Conservation (phyloP, 225 moss, liverwort and hornwort species). For the Pseudoscleropodium purum region DNA sequence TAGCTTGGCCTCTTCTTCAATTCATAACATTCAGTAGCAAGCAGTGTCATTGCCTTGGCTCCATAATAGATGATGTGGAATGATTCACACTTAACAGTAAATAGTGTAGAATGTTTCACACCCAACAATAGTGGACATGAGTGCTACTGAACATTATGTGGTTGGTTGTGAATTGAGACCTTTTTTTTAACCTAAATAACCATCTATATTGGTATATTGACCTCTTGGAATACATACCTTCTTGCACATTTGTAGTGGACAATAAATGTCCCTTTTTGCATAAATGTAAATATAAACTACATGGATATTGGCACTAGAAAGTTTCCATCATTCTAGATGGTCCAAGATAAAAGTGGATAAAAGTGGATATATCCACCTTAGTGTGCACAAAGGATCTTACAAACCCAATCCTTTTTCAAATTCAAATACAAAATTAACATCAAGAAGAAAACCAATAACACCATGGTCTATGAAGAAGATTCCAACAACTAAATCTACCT, state of each 20-base stretch:
- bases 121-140: not conserved
- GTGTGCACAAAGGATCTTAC: not conserved
- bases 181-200: not conserved
- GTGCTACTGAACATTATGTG: not conserved
- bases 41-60: not conserved
- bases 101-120: not conserved
- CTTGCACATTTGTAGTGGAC: rapidly evolving
- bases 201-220: not conserved
- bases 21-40: not conserved
- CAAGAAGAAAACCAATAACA: rapidly evolving
- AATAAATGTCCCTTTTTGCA: not conserved
- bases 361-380: not conserved
- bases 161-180: too few species aligned
- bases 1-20: too few species aligned
- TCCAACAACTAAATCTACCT: rapidly evolving
- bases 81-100: too few species aligned
- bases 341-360: rapidly evolving
- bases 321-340: not conserved
- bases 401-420: not conserved
- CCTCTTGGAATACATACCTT: rapidly evolving
- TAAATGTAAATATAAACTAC: not conserved
- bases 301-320: not conserved
- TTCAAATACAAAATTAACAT: not conserved
- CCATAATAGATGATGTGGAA: too few species aligned
- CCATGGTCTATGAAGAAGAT: not conserved